Base-by-base conservation (phyloP, 345 rosid genomes). In the Aurinia saxatilis region DNA sequence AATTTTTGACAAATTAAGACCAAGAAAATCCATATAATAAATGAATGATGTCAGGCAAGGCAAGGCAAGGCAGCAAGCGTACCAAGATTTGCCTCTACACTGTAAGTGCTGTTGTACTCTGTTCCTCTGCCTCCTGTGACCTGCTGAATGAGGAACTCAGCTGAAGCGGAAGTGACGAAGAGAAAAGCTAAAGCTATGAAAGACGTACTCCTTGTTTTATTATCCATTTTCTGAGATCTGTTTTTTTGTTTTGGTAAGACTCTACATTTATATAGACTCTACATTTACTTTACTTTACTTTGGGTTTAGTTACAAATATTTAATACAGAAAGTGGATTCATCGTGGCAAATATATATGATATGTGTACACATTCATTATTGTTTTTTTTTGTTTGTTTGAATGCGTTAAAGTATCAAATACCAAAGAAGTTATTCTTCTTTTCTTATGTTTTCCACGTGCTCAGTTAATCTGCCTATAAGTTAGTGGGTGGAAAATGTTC, bases 131-230 rank as follows among this genome's bases (percentile, higher is more conserved):
- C 50, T 6, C 14, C 37, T 33, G 52, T 67, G 46, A 59, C 71
- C 51, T 67, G 72, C 40, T 33, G 34, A 21, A 67, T 58, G 45
- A 58, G 11, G 29, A 50, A 41, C 45, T 67, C 65, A 67, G 65
- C 52, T 1, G 52, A 67, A 50, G 72, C 49, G 59, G 21, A 58
- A 50, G 72, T 50, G 66, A 50, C 41, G 66, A 67, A 58, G 60
- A 67, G 59, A 33, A 50, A 50, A 12, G 21, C 72, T 2, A 58
- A 37, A 50, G 38, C 33, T 33, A 41, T 30, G 52, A 67, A 58
- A 50, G 38, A 10, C 30, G 59, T 8, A 40, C 60, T 39, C 65
- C 59, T 39, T 40, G 15, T 57, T 33, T 34, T 30, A 50, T 4
- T 9, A 48, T 21, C 47, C 72, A 68, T 68, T 33, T 50, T 49